A percentile compares a stretch with the other conserved stretches of the same genome.
phyloP scores from a whole-genome alignment of 352 stramenopile species.

The Aphanomyces invadans region DNA sequence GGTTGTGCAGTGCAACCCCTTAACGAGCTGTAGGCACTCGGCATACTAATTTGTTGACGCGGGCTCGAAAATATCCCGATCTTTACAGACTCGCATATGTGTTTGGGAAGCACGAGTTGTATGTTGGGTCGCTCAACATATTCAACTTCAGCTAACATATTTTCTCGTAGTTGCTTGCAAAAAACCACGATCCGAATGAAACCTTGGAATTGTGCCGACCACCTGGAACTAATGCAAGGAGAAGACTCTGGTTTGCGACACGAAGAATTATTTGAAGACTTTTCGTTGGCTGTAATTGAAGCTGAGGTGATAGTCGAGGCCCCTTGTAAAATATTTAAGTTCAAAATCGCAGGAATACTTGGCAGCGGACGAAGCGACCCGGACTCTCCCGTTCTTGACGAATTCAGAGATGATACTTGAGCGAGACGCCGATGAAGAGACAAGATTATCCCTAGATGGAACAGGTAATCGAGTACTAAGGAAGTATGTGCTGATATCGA shows the following conservation, averaged over 20 bases:
- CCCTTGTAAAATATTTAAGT: no score
- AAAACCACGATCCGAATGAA: neutral
- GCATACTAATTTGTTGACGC: neutral
- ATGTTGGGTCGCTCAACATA: neutral
- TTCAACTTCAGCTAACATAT: neutral
- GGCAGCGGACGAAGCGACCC: neutral
- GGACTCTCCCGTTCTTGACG: neutral
- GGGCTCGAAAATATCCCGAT: neutral
- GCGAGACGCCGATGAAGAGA: neutral
- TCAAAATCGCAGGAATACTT: slow-evolving; percentile 1
- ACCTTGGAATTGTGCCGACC: neutral
- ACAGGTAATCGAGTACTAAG: neutral
- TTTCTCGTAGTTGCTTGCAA: neutral
- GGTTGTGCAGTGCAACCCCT: no score
- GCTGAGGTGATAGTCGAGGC: neutral
- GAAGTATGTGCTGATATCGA: no score
- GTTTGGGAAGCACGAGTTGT: slow-evolving; percentile 5
- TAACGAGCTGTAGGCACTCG: neutral
- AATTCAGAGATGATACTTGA: neutral
- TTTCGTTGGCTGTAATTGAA: slow-evolving; percentile 6
- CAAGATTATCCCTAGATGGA: neutral
- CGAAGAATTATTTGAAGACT: slow-evolving; percentile 9
- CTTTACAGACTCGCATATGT: neutral
- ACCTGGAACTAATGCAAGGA: neutral
- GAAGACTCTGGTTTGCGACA: neutral